These are phyloP conservation scores for Benincasa hispida DNA, from an alignment of 306 rosid genomes.

Conservation along the genomic window DNA sequence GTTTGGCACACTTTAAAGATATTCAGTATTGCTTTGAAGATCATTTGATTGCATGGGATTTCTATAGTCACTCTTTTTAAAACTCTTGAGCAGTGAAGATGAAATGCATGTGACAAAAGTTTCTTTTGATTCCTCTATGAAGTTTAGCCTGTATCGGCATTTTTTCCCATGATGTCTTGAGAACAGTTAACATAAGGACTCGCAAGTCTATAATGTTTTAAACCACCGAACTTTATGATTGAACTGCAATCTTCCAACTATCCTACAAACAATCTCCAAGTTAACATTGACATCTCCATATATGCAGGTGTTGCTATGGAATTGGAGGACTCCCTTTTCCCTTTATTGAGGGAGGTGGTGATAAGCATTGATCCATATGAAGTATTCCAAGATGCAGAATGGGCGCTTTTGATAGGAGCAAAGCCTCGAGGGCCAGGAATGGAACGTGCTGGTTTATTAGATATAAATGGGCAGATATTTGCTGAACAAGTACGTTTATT, in stretches of 20 bases:
- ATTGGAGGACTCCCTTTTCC: conserved; percentile 88
- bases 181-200: not conserved
- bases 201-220: not conserved
- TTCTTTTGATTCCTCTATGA: not conserved
- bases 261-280: not conserved
- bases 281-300: not conserved
- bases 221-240: not conserved
- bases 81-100: not conserved
- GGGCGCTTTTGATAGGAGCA: conserved; percentile 95
- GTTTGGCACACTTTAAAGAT: not conserved
- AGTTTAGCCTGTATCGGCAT: not conserved
- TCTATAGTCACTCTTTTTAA: not conserved
- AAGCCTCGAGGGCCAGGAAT: conserved; percentile 99
- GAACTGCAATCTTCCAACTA: not conserved
- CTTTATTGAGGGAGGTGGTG: conserved; percentile 75
- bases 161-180: not conserved
- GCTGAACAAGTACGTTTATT: conserved; percentile 54
- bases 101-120: not conserved
- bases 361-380: conserved; percentile 85
- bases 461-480: conserved; percentile 78
- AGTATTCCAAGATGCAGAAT: conserved; percentile 88
- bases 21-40: not conserved
- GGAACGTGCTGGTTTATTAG: conserved; percentile 83
- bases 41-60: not conserved
- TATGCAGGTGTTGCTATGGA: conserved; percentile 95